Percentiles rank a stretch among this genome's conserved stretches.
These are phyloP conservation scores for Protomyces lactucae-debilis DNA, from an alignment of 1,139 yeast genomes.

Conservation along the genomic window DNA sequence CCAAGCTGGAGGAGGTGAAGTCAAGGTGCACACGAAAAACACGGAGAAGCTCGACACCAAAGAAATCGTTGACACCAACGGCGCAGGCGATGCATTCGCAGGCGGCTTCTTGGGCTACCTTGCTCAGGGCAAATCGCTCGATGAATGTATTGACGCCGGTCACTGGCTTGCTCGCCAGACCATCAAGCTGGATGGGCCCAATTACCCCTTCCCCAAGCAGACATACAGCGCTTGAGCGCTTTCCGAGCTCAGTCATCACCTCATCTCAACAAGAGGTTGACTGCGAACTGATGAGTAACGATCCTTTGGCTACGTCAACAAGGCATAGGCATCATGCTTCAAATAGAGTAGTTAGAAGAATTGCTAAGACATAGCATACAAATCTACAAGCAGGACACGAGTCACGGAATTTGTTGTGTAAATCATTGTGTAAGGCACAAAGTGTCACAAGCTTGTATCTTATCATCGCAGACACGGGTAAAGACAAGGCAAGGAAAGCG, in stretches of 20 bases:
- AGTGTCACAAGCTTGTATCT: no score
- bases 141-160: conserved; percentile 69
- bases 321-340: no score
- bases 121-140: conserved; percentile 63
- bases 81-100: conserved; percentile 99
- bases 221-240: conserved; percentile 9
- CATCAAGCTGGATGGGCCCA: conserved; percentile 87
- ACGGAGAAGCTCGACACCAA: conserved; percentile 66
- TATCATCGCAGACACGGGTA: background rate
- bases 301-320: no score
- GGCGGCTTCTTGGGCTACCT: conserved; percentile 93
- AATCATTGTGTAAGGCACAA: no score
- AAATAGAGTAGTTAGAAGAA: no score
- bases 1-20: conserved; percentile 39
- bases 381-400: no score
- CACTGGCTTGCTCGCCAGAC: conserved; percentile 96
- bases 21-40: conserved; percentile 51
- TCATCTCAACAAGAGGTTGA: no score
- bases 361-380: no score
- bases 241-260: background rate
- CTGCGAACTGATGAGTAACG: no score
- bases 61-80: conserved; percentile 85
- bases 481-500: background rate
- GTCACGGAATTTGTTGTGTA: no score
- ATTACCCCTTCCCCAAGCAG: conserved; percentile 22